These are phyloP conservation scores for Micractinium conductrix DNA, from an alignment of 139 green algal genomes.

Conservation along the genomic window DNA sequence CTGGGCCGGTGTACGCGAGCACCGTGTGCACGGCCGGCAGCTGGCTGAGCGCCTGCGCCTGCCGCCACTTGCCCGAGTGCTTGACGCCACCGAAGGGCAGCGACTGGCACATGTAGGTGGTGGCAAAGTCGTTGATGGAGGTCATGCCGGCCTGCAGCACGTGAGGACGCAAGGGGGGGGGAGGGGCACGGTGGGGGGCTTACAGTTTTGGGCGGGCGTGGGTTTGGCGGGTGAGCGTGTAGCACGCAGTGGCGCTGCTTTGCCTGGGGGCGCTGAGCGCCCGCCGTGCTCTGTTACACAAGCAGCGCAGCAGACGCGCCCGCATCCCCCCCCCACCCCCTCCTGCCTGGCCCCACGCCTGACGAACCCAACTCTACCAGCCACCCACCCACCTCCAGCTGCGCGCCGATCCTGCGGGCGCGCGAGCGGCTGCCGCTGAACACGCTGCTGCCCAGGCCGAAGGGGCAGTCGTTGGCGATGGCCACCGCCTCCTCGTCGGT, in stretches of 20 bases:
- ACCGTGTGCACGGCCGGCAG: no score
- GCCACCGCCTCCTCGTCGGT: conserved; percentile 89
- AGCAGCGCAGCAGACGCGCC: no score
- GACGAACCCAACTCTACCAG: neutral
- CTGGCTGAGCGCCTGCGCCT: no score
- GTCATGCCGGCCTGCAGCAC: conserved; percentile 83
- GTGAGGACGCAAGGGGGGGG: neutral
- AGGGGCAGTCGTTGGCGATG: conserved; percentile 95
- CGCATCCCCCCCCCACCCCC: no score
- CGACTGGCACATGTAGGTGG: conserved; percentile 98
- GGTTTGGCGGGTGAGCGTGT: no score
- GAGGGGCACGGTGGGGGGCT: neutral
- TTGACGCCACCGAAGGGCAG: conserved; percentile 99
- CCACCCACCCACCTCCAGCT: conserved; percentile 59
- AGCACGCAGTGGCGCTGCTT: neutral
- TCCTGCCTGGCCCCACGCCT: no score
- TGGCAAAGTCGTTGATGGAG: conserved; percentile 96
- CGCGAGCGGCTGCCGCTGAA: conserved; percentile 71
- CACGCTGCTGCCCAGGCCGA: conserved; percentile 93
- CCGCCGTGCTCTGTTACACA: no score
- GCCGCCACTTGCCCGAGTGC: no score
- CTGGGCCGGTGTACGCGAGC: no score
- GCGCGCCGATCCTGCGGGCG: conserved; percentile 64
- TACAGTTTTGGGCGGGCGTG: no score
- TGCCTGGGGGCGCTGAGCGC: no score